Evolutionary conservation across 176 grass and related monocot genomes (phyloP), one percentile per base, ranked within the genome.

Genomic region (Avena atlantica): DNA sequence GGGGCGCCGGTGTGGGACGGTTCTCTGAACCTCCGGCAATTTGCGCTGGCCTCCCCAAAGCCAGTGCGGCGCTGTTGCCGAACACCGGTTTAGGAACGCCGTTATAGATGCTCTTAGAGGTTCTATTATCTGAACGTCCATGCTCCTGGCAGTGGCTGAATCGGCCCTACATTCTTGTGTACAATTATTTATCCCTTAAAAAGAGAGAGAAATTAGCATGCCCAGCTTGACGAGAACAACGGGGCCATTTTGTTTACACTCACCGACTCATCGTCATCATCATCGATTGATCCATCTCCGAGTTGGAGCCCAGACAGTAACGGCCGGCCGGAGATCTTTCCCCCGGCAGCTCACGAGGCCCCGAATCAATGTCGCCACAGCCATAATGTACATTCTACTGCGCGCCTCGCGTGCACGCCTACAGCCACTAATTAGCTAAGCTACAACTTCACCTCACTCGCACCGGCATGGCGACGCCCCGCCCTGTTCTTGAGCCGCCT

Each of bases 401-500:
- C 71, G 47, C 67, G 67, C 58, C 20, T 11, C 16, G 29, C 45
- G 6, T 24, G 21, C 72, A n/a, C 9, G 8, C 59, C 70, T 88
- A 83, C 48, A 21, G 6, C 31, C 31, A 34, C 86, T 78, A 88
- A 48, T 0, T 53, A 76, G 23, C 73, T 29, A 76, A 76, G 9
- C 50, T 77, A 77, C 25, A 77, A 0, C 16, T 77, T 29, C 50
- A 77, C 12, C 74, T 77, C 74, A 0, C 50, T 3, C 0, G 9
- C 20, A 1, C 5, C 29, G 27, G 71, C 21, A 17, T 13, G 3
- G 6, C 0, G 48, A 0, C 73, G 13, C 14, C 48, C 55, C 0
- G 12, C 34, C 3, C 19, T 14, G 37, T 50, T 44, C 72, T 80
- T 73, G 21, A 93, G 78, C 31, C 83, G 57, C 53, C 15, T 79